A percentile compares a stretch with the other conserved stretches of the same genome.
phyloP scores from a whole-genome alignment of 2,329 filamentous ascomycete species.

The Sporothrix sp. region DNA sequence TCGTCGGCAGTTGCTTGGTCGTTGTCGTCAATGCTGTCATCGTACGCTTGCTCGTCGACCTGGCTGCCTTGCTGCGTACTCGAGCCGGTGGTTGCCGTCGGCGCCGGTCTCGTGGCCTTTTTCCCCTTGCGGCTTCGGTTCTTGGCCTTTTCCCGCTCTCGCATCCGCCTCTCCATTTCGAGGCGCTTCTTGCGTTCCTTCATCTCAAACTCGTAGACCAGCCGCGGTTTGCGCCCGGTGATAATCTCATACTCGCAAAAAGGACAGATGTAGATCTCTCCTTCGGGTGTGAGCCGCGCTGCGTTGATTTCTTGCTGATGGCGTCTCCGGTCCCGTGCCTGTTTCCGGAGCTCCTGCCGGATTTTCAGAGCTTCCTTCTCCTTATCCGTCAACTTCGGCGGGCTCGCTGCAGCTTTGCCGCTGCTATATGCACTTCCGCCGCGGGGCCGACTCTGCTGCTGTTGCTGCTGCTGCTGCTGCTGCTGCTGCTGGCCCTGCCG shows the following conservation, averaged over 20 bases:
- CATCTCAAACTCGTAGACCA: conserved; percentile 88
- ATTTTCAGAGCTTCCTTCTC: conserved; percentile 58
- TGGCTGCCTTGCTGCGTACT: conserved; percentile 16
- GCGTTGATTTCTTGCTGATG: conserved; percentile 69
- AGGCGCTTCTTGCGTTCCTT: conserved; percentile 82
- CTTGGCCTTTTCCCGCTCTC: conserved; percentile 84
- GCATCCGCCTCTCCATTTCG: conserved; percentile 73
- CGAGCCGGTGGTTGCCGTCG: background rate
- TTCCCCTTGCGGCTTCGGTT: conserved; percentile 85
- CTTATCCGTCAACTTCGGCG: no score
- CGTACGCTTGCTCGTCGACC: conserved; percentile 19
- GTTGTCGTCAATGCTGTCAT: background rate
- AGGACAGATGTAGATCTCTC: conserved; percentile 90
- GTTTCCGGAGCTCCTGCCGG: conserved; percentile 61
- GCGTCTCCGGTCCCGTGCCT: conserved; percentile 67
- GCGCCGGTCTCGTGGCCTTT: conserved; percentile 63
- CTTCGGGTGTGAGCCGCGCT: conserved; percentile 55
- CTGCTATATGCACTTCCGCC: no score
- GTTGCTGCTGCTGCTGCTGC: background rate
- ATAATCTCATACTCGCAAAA: conserved; percentile 98
- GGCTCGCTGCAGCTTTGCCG: conserved; percentile 25
- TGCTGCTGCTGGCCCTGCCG: conserved; percentile 6
- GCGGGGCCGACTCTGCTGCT: no score
- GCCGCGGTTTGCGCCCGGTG: conserved; percentile 73
- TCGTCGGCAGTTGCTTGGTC: background rate